phyloP scores from a whole-genome alignment of 1,139 yeast genomes.

The Debaryomyces fabryi region DNA sequence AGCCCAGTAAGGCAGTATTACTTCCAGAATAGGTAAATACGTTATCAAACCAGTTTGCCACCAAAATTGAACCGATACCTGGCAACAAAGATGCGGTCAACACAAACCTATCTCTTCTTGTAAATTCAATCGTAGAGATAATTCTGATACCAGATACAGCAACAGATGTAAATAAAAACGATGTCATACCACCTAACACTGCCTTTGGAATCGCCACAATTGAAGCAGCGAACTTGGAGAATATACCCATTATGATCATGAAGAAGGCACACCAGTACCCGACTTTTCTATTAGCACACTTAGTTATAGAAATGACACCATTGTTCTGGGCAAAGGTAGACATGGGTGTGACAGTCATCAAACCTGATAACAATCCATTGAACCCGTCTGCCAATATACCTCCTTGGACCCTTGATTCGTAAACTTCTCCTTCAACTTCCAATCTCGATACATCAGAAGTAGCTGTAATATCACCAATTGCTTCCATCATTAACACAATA shows the following conservation, averaged over 20 bases:
- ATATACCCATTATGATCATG: slow-evolving; percentile 80
- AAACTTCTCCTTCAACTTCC: slow-evolving; percentile 76
- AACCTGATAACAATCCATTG: slow-evolving; percentile 71
- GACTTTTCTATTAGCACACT: slow-evolving; percentile 82
- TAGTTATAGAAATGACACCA: slow-evolving; percentile 88
- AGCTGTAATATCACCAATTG: slow-evolving; percentile 92
- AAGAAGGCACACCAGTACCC: slow-evolving; percentile 92
- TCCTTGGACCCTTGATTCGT: slow-evolving; percentile 88
- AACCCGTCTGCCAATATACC: slow-evolving; percentile 84
- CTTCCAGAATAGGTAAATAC: slow-evolving; percentile 77
- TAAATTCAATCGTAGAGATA: slow-evolving; percentile 72
- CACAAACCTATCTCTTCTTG: slow-evolving; percentile 85
- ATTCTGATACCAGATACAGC: slow-evolving; percentile 88
- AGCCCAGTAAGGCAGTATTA: slow-evolving; percentile 67
- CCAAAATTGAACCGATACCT: slow-evolving; percentile 78
- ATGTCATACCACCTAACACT: slow-evolving; percentile 90
- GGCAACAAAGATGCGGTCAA: slow-evolving; percentile 74
- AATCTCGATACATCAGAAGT: slow-evolving; percentile 86
- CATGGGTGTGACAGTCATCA: slow-evolving; percentile 79
- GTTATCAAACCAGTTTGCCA: slow-evolving; percentile 71
- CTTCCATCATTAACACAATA: slow-evolving; percentile 82
- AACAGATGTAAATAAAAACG: slow-evolving; percentile 84
- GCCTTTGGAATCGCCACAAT: slow-evolving; percentile 82
- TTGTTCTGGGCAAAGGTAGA: slow-evolving; percentile 92
- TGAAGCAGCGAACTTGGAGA: slow-evolving; percentile 88